These are phyloP conservation scores for Suillus sp. DNA, from an alignment of 768 basidiomycete genomes.

Conservation along the genomic window DNA sequence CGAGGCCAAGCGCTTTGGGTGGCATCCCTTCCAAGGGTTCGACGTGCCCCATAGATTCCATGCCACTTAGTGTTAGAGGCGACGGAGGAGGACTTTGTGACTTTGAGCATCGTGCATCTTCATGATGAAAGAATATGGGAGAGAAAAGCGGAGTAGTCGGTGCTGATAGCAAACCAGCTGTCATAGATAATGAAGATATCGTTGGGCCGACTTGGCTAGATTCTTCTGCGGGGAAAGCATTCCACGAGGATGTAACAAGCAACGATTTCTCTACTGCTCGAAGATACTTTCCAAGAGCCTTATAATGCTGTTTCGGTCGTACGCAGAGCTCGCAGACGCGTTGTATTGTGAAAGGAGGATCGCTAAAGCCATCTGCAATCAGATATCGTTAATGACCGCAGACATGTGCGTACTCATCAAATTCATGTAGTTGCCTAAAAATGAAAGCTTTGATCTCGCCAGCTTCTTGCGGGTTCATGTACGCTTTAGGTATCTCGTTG, in stretches of 20 bases:
- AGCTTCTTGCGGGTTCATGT: slow-evolving; percentile 64
- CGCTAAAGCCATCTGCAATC: slow-evolving; percentile 32
- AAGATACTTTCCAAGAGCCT: slow-evolving; percentile 80
- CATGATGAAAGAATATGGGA: slow-evolving; percentile 85
- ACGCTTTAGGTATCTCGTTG: slow-evolving; percentile 55
- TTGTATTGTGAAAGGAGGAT: slow-evolving; percentile 88
- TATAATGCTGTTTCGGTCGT: slow-evolving; percentile 71
- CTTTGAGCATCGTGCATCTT: slow-evolving; percentile 77
- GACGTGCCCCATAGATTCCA: slow-evolving; percentile 35
- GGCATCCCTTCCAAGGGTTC: slow-evolving; percentile 38
- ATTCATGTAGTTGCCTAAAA: slow-evolving; percentile 67
- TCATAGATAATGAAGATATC: slow-evolving; percentile 40
- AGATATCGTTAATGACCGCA: slow-evolving; percentile 7
- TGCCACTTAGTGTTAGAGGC: slow-evolving; percentile 55
- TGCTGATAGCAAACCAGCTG: slow-evolving; percentile 51
- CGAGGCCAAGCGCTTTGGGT: slow-evolving; percentile 66
- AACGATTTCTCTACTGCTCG: slow-evolving; percentile 83
- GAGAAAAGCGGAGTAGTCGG: slow-evolving; percentile 85
- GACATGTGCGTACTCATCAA: slow-evolving; percentile 62
- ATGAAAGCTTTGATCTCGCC: slow-evolving; percentile 56
- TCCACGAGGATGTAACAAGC: slow-evolving; percentile 80
- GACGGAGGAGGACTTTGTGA: slow-evolving; percentile 81
- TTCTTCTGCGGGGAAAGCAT: slow-evolving; percentile 59
- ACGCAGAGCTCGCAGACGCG: slow-evolving; percentile 82
- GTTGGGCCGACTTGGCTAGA: slow-evolving; percentile 33